Evolutionary conservation across 2,329 filamentous ascomycete genomes (phyloP).

Genomic region (Colletotrichum chrysophilum): DNA sequence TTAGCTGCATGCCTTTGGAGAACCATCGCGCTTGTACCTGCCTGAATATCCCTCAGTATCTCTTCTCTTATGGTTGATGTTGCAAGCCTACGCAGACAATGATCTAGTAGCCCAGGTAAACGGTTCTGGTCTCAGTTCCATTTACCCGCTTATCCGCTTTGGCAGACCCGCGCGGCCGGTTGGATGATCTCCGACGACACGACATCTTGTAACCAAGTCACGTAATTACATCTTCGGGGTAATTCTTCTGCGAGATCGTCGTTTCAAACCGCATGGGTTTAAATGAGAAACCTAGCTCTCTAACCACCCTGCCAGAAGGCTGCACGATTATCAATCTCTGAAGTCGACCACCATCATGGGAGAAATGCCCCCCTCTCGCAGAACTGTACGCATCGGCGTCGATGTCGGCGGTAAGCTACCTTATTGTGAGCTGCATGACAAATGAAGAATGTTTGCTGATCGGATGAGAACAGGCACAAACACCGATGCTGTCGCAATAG

Average conservation of each 20-base stretch:
- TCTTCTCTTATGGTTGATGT: not conserved
- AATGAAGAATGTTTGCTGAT: accelerated
- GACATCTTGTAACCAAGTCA: not conserved
- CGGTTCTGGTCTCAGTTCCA: accelerated
- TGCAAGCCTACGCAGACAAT: not conserved
- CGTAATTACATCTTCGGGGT: not conserved
- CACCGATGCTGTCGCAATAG: slow-evolving; percentile 57
- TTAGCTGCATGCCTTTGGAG: not conserved
- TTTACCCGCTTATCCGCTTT: slow-evolving; percentile 5
- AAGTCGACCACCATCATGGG: not conserved
- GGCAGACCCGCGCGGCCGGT: not conserved
- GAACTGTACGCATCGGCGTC: slow-evolving; percentile 43
- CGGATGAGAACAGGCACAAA: slow-evolving; percentile 43
- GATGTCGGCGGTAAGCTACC: slow-evolving; percentile 42
- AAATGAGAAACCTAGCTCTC: not conserved
- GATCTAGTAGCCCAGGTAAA: not conserved
- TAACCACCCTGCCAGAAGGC: not conserved
- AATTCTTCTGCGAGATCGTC: not conserved
- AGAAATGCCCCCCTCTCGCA: not conserved
- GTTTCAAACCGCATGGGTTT: not conserved
- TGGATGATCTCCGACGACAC: not conserved
- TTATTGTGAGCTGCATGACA: not conserved
- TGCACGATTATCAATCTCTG: not conserved
- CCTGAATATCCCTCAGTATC: not conserved
- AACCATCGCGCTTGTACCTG: slow-evolving; percentile 6